These are phyloP conservation scores for Allium fistulosum DNA, from an alignment of 106 monocot genomes.

Conservation along the genomic window DNA sequence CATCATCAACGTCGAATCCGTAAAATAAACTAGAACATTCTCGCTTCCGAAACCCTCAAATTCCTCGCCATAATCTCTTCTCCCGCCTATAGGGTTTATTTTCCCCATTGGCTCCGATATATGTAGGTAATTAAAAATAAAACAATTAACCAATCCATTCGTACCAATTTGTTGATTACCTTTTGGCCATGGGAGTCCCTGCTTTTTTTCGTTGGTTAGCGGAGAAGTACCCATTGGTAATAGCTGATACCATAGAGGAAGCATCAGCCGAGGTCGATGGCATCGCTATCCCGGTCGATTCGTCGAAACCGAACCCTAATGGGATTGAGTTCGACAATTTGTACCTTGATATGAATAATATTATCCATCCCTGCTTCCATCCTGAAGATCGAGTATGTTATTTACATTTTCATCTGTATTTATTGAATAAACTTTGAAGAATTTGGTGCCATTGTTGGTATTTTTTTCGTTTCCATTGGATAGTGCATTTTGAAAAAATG, in stretches of 20 bases:
- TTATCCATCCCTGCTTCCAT: constrained; percentile 66
- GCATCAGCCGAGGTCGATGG: constrained; percentile 7
- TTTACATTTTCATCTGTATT: background rate
- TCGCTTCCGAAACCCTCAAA: too few species aligned
- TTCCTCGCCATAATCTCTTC: too few species aligned
- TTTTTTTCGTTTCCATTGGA: background rate
- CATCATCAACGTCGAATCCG: too few species aligned
- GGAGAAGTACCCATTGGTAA: constrained; percentile 19
- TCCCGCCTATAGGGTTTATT: too few species aligned
- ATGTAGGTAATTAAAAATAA: too few species aligned
- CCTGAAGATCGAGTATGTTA: constrained; percentile 32
- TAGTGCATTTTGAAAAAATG: background rate
- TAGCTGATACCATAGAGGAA: constrained; percentile 9
- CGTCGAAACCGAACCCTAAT: constrained; percentile 19
- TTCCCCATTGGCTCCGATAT: too few species aligned
- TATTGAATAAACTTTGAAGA: background rate
- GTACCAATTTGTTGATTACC: too few species aligned
- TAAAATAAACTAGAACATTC: too few species aligned
- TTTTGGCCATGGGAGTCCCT: constrained; percentile 25
- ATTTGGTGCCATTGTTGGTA: background rate
- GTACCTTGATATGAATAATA: constrained; percentile 60
- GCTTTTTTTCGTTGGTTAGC: constrained; percentile 32
- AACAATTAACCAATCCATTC: too few species aligned
- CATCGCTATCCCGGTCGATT: constrained; percentile 46
- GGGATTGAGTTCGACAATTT: constrained; percentile 44